Conservation (phyloP, 139 green algal genomes). For the Micractinium sp. region DNA sequence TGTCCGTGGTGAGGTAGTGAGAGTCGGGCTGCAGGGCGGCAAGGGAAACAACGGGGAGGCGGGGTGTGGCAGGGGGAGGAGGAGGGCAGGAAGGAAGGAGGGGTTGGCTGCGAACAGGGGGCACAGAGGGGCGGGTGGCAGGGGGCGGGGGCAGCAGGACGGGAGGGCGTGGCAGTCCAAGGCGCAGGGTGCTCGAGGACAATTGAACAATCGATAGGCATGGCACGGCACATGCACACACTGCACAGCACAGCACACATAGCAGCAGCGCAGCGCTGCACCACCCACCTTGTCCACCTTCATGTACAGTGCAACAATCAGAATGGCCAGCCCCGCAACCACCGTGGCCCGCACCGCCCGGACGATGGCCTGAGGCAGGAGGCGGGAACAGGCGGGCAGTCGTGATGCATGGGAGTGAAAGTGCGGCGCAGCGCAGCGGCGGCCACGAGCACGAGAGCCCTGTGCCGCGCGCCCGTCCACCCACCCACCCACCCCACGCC, state of each 20-base stretch:
- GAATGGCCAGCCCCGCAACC: constrained; percentile 14
- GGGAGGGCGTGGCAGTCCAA: neutral
- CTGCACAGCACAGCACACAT: no score
- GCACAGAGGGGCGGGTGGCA: neutral
- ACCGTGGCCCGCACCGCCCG: neutral
- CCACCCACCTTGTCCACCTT: constrained; percentile 4
- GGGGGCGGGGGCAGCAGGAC: neutral
- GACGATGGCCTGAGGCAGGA: neutral
- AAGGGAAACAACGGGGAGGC: neutral
- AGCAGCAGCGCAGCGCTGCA: neutral
- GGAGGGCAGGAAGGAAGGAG: neutral
- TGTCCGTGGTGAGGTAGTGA: neutral
- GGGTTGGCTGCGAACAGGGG: neutral
- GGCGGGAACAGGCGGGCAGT: neutral
- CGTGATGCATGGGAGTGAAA: neutral
- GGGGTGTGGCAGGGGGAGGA: neutral
- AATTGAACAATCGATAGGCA: no score
- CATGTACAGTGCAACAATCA: neutral
- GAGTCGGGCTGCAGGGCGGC: neutral
- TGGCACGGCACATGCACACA: no score
- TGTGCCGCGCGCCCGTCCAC: no score
- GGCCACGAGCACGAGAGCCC: no score
- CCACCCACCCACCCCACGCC: no score
- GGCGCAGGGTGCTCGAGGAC: no score
- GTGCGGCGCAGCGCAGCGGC: no score